Conservation (phyloP, 2,329 filamentous ascomycete genomes). For the Corynespora cassiicola region DNA sequence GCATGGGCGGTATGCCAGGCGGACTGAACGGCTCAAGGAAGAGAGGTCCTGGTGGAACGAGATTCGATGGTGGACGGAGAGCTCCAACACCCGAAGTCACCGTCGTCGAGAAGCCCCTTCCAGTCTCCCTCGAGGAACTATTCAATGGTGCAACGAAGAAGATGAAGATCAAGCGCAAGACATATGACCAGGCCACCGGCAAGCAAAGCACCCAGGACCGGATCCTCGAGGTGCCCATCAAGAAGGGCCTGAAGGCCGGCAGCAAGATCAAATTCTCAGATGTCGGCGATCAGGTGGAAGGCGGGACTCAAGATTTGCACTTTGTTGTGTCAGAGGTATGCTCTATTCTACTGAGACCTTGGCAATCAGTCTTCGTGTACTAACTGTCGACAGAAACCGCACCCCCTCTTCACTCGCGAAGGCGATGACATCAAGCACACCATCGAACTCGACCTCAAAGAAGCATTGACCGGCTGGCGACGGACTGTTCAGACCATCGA, state of each 20-base stretch:
- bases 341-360: conserved; percentile 4
- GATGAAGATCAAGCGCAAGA: conserved; percentile 97
- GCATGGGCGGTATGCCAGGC: conserved; percentile 42
- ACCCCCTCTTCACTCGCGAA: conserved; percentile 83
- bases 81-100: conserved; percentile 81
- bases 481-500: conserved; percentile 94
- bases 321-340: conserved; percentile 93
- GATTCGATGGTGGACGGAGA: conserved; percentile 49
- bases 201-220: conserved; percentile 88
- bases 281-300: conserved; percentile 97
- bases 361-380: conserved; percentile 13
- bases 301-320: conserved; percentile 92
- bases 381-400: conserved; percentile 71
- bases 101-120: conserved; percentile 84
- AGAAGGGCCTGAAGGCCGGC: conserved; percentile 92
- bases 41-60: conserved; percentile 34
- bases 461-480: conserved; percentile 92
- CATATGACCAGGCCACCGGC: conserved; percentile 78
- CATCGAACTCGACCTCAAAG: conserved; percentile 86
- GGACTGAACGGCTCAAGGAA: conserved; percentile 35
- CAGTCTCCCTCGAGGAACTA: conserved; percentile 85
- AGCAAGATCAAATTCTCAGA: conserved; percentile 98
- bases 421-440: conserved; percentile 84
- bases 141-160: conserved; percentile 91
- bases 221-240: conserved; percentile 93